These are phyloP conservation scores for Rhynchospora pubera DNA, from an alignment of 176 grass and related monocot species.

Conservation along the genomic window DNA sequence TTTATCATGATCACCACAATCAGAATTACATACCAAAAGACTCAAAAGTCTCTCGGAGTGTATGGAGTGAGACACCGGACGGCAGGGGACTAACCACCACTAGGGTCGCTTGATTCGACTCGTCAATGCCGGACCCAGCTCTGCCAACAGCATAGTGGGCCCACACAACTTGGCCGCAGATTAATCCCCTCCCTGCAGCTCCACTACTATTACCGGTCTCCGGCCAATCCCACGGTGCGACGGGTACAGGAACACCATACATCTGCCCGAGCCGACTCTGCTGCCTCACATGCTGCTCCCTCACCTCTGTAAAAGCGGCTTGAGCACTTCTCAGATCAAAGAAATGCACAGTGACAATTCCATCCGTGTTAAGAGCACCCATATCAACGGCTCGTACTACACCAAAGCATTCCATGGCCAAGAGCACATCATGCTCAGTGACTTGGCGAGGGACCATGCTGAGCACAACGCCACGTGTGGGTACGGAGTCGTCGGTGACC, in stretches of 20 bases:
- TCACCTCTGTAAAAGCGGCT: conserved; percentile 47
- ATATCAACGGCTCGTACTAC: conserved; percentile 53
- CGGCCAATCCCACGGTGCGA: conserved; percentile 32
- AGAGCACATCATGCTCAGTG: conserved; percentile 40
- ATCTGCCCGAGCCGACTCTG: conserved; percentile 54
- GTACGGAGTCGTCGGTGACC: conserved; percentile 39
- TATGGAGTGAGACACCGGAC: conserved; percentile 38
- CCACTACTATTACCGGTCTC: neutral
- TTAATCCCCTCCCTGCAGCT: conserved; percentile 23
- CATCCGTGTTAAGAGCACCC: conserved; percentile 38
- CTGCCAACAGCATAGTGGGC: conserved; percentile 51
- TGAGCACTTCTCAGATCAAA: conserved; percentile 80
- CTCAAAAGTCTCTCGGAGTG: conserved; percentile 61
- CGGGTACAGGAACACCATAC: conserved; percentile 18
- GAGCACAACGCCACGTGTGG: conserved; percentile 59
- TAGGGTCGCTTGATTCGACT: conserved; percentile 56
- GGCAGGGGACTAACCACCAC: conserved; percentile 58
- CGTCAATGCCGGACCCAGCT: conserved; percentile 16
- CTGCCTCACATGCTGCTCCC: conserved; percentile 55
- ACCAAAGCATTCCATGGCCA: conserved; percentile 63
- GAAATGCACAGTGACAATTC: conserved; percentile 64
- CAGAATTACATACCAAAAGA: conserved; percentile 50
- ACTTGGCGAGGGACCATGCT: conserved; percentile 62
- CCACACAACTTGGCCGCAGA: conserved; percentile 58
- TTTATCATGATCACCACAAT: conserved; percentile 6